Conservation (phyloP, 1,284 basidiomycete genomes). For the Tilletiaria anomala region DNA sequence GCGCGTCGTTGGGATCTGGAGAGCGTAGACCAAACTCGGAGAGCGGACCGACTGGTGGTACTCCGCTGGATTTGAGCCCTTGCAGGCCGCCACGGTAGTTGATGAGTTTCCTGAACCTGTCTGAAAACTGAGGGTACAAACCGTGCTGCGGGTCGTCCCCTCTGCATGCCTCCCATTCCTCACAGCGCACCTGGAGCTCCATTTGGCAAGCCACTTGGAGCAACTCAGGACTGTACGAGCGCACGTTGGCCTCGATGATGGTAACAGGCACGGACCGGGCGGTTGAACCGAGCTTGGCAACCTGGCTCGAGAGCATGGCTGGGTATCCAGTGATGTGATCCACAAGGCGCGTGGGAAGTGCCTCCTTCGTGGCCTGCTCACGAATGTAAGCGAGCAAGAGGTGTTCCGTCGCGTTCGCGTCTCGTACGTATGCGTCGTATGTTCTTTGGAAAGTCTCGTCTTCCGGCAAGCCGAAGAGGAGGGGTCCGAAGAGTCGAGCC, state of each 20-base stretch:
- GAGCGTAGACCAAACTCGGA: too few relatives aligned
- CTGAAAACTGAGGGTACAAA: constrained; percentile 27
- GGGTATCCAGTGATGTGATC: constrained; percentile 31
- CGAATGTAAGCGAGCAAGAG: constrained; percentile 34
- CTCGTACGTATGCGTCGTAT: constrained; percentile 29
- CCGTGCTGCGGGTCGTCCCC: constrained; percentile 9
- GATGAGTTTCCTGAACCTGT: constrained; percentile 30
- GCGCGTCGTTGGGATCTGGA: not conserved
- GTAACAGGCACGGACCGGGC: constrained; percentile 27
- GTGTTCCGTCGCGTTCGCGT: constrained; percentile 34
- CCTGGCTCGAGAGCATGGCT: constrained; percentile 17
- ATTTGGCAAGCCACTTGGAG: constrained; percentile 25
- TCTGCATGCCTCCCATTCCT: constrained; percentile 23
- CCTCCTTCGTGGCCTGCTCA: constrained; percentile 11
- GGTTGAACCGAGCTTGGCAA: constrained; percentile 9
- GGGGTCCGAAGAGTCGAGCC: constrained; percentile 23
- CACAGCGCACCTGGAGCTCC: constrained; percentile 11
- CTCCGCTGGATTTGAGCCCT: not conserved
- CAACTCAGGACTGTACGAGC: constrained; percentile 29
- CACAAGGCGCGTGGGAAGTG: constrained; percentile 21
- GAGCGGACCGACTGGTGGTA: too few relatives aligned
- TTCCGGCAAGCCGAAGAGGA: constrained; percentile 36
- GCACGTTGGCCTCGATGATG: constrained; percentile 27
- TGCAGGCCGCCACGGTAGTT: constrained; percentile 15
- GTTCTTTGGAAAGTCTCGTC: constrained; percentile 34